phyloP scores from a whole-genome alignment of 225 moss, liverwort and hornwort species.

The Bryum argenteum region DNA sequence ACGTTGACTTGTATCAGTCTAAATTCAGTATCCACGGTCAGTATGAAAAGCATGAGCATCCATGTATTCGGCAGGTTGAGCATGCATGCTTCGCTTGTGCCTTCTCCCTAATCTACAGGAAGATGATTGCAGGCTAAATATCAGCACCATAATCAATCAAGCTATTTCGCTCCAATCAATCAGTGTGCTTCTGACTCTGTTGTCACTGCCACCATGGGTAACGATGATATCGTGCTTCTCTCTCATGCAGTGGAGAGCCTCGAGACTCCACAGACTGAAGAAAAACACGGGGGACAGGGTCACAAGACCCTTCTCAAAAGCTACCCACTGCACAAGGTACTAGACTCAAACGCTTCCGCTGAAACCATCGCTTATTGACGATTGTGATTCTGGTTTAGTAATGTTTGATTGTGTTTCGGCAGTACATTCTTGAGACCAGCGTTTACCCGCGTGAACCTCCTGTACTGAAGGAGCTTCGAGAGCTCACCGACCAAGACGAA shows the following conservation, averaged over 20 bases:
- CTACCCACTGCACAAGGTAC: constrained; percentile 60
- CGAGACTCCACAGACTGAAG: constrained; percentile 18
- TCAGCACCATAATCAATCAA: too few species aligned
- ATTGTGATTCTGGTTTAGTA: neutral
- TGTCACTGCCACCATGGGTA: neutral
- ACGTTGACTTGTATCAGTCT: too few species aligned
- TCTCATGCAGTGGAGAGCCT: too few species aligned
- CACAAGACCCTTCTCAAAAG: constrained; percentile 63
- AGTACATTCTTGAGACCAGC: constrained; percentile 86
- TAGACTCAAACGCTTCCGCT: too few species aligned
- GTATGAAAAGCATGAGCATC: neutral
- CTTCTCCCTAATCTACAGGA: constrained; percentile 9
- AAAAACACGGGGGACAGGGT: constrained; percentile 44
- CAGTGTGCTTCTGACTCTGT: neutral
- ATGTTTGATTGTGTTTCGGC: constrained; percentile 21
- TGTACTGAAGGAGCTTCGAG: constrained; percentile 74
- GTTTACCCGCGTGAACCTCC: constrained; percentile 84
- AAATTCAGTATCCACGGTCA: neutral
- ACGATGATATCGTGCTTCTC: neutral
- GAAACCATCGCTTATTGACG: neutral
- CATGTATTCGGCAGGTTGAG: constrained; percentile 40
- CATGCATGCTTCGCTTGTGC: constrained; percentile 31
- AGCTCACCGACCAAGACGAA: constrained; percentile 67
- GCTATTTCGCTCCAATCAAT: neutral
- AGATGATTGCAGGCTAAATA: neutral